Evolutionary conservation across 2,329 filamentous ascomycete species (phyloP), one percentile per base, ranked within the genome.

Genomic region (Calonectria pseudoreteaudii): DNA sequence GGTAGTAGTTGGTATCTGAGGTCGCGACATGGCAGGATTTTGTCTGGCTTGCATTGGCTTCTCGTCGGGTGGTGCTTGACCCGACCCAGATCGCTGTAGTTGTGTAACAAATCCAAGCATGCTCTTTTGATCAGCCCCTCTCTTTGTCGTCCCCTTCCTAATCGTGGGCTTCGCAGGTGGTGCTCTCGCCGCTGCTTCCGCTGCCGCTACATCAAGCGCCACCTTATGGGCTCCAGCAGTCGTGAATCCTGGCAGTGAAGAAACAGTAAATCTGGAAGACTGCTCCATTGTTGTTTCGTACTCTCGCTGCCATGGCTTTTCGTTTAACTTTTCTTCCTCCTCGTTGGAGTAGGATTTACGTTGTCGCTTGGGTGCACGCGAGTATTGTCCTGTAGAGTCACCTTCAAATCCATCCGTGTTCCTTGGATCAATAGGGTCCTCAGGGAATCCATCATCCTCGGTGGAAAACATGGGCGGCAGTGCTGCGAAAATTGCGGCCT

Each of bases 361-460:
- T 72, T 81, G 83, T 34, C 81, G 79, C 68, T 84, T 85, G 5
- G 76, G 71, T 16, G 77, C 78, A 78, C 69, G 80, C 23, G 77
- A 67, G 38, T 77, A 74, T 41, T 81, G 69, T 20, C 73, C 74
- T 4, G 71, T 75, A 20, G 66, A 62, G 16, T 78, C 71, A 7
- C 74, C 76, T 7, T 78, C 78, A 3, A 72, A 64, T 10, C 72
- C 78, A 52, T 75, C 82, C 52, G 64, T 71, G 49, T 75, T 75
- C 71, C 87, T 80, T 7, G 76, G 75, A 20, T 86, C 83, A 28
- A 89, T 87, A 6, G 93, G 93, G 62, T 93, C 91, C 4, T 91
- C 79, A 0, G 94, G 93, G 85, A 92, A 95, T 14, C 89, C 81
- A 75, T 94, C 90, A 81, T 97, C 95, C 78, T 94, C 91, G 0